These are phyloP conservation scores for Ogataea pignaliae DNA, from an alignment of 805 yeast genomes.

Conservation along the genomic window DNA sequence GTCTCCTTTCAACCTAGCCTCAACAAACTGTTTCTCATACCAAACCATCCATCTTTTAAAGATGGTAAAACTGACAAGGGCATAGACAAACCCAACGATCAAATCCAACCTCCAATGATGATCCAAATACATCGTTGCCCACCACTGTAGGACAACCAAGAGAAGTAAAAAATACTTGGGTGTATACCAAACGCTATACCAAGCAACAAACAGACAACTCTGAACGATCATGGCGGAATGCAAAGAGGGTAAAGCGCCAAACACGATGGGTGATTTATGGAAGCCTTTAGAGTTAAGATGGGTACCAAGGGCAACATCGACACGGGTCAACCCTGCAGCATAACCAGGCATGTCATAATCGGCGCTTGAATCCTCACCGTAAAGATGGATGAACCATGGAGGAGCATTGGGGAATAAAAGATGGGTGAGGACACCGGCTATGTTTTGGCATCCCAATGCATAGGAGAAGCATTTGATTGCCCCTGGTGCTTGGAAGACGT, in stretches of 20 bases:
- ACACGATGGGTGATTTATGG: conserved; percentile 64
- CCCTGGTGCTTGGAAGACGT: conserved; percentile 66
- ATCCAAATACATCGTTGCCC: conserved; percentile 70
- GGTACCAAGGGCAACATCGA: conserved; percentile 60
- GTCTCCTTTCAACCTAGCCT: conserved; percentile 36
- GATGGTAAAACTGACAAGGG: conserved; percentile 39
- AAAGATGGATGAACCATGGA: conserved; percentile 64
- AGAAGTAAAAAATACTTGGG: conserved; percentile 34
- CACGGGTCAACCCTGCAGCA: conserved; percentile 66
- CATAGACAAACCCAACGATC: conserved; percentile 50
- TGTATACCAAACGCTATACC: conserved; percentile 34
- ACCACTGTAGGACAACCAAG: conserved; percentile 60
- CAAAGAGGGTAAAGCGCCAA: conserved; percentile 72
- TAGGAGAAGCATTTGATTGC: conserved; percentile 47
- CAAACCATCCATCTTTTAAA: conserved; percentile 32
- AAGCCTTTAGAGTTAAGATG: conserved; percentile 57
- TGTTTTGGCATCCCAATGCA: conserved; percentile 57
- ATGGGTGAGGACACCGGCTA: conserved; percentile 58
- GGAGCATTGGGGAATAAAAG: conserved; percentile 65
- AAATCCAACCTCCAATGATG: conserved; percentile 69
- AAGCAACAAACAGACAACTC: conserved; percentile 39
- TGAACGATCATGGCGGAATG: conserved; percentile 64
- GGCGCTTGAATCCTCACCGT: conserved; percentile 54
- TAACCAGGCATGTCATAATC: conserved; percentile 61
- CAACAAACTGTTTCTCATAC: conserved; percentile 34